Evolutionary conservation across 371 early-diverging fungal genomes (phyloP), one percentile per base, ranked within the genome.

Genomic region (Haplosporangium sp.): DNA sequence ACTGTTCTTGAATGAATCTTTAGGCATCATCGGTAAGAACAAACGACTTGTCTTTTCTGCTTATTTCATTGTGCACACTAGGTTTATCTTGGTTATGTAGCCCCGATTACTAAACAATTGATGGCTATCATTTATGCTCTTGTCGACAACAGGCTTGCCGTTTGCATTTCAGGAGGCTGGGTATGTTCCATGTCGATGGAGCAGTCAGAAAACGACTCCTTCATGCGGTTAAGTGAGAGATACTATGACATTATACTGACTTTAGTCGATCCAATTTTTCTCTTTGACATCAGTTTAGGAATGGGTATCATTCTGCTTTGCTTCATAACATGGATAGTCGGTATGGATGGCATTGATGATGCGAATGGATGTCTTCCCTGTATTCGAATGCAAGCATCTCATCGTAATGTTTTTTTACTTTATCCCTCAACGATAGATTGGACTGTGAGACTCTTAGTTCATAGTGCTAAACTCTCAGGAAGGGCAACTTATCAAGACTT

Each of bases 401-500:
- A 29, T 4, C 40, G 42, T 58, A 29, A 40, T 47, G 18, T 2
- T 20, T 18, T 38, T 29, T 29, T 29, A 2, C 29, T 29, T 29
- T 29, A 29, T 2, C 4, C 29, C 29, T 29, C 29, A 29, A 29
- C 29, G 4, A 29, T 81, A 83, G 93, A 93, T 83, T 93, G 93
- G 93, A 93, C 95, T 7, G 85, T 94, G 40, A 83, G 90, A 9
- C 67, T 94, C 10, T 80, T 94, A 55, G 90, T 93, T 18, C 80
- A 85, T 58, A 87, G 86, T 73, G 88, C 89, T 40, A 92, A 93
- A 67, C 77, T 94, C 52, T 87, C 92, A 4, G 91, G 93, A 8
- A 85, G 89, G 54, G 84, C 84, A 11, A 89, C 92, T 2, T 94
- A 93, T 82, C 93, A 93, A 69, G 94, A 92, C 46, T 62, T 94